Evolutionary conservation across 805 yeast species (phyloP), one percentile per base, ranked within the genome.

Genomic region (Ogataea methylovora): DNA sequence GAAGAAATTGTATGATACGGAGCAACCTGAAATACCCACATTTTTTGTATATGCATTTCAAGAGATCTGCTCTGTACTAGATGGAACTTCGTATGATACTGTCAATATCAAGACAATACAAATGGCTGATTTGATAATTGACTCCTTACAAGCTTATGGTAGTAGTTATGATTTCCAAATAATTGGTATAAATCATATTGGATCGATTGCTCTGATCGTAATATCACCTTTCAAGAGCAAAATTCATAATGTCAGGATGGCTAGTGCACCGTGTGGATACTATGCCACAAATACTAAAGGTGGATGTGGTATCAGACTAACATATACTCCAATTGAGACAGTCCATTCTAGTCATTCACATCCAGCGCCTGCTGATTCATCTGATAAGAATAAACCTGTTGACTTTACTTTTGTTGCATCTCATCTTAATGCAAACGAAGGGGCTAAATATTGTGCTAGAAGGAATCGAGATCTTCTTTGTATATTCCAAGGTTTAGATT

Each of bases 371-470:
- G 13, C 40, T 11, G 41, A 44, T 13, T 5, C 8, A 7, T 13
- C 9, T 4, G 42, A 42, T 2, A 39, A 41, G 31, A 34, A 38
- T 8, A 40, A 41, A 4, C 27, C 34, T 4, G 56, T 54, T 1
- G 69, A 62, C 28, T 60, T 76, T 38, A 79, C 92, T 0, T 75
- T 86, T 59, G 77, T 80, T 3, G 60, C 67, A 26, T 72, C 79
- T 4, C 97, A 88, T 61, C 56, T 88, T 32, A 69, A 77, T 22
- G 97, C 97, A 0, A 72, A 74, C 44, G 95, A 85, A 52, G 94
- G 94, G 3, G 54, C 55, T 4, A 40, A 45, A 12, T 59, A 71
- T 43, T 60, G 63, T 26, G 45, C 49, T 11, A 50, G 60, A 36
- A 63, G 97, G 29, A 75, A 81, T 45, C 40, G 48, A 3, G 78